A percentile compares a stretch with the other conserved stretches of the same genome.
These are phyloP conservation scores for Clitopilus hobsonii DNA, from an alignment of 768 basidiomycete genomes.

Conservation along the genomic window DNA sequence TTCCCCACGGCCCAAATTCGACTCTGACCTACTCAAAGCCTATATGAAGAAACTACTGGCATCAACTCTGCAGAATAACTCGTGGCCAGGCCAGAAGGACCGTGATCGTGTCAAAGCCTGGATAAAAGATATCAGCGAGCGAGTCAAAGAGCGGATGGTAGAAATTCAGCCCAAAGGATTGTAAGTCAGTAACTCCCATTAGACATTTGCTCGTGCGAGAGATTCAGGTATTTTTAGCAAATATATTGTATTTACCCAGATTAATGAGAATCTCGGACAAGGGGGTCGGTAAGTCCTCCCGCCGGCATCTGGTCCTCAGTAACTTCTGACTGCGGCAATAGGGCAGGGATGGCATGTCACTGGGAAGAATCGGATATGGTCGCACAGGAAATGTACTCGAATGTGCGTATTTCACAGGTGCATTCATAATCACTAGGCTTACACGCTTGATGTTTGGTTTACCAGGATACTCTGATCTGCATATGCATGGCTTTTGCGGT, in stretches of 20 bases:
- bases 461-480: slow-evolving; percentile 60
- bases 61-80: slow-evolving; percentile 56
- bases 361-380: slow-evolving; percentile 85
- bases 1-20: slow-evolving; percentile 60
- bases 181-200: slow-evolving; percentile 42
- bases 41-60: slow-evolving; percentile 83
- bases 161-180: slow-evolving; percentile 79
- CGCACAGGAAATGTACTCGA: slow-evolving; percentile 73
- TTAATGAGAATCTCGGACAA: slow-evolving; percentile 81
- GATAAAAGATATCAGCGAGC: slow-evolving; percentile 82
- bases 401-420: slow-evolving; percentile 44
- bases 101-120: slow-evolving; percentile 65
- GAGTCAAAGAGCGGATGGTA: slow-evolving; percentile 82
- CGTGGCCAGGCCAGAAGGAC: slow-evolving; percentile 69
- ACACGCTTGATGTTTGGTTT: not conserved
- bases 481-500: slow-evolving; percentile 47
- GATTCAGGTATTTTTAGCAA: slow-evolving; percentile 45
- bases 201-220: slow-evolving; percentile 8
- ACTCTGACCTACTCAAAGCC: slow-evolving; percentile 63
- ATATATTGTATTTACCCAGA: slow-evolving; percentile 82
- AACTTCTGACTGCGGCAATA: slow-evolving; percentile 20
- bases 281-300: slow-evolving; percentile 64
- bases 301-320: slow-evolving; percentile 7
- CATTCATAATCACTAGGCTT: slow-evolving; percentile 8
- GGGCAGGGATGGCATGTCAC: slow-evolving; percentile 79